phyloP scores from a whole-genome alignment of 108 stramenopile species.

The Pseudonitzschia multistriata region DNA sequence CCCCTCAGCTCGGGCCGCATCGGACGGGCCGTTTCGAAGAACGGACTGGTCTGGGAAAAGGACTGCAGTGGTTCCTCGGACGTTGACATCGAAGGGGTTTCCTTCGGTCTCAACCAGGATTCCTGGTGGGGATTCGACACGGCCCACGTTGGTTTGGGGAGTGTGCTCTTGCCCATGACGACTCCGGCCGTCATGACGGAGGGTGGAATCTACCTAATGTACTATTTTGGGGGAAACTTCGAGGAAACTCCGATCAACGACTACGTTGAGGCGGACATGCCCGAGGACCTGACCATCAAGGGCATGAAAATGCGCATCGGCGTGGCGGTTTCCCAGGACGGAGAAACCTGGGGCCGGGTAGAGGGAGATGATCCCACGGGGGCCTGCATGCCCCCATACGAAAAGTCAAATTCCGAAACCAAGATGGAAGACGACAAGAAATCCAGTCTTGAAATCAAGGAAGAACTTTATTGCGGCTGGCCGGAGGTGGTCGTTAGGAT shows the following conservation, averaged over 20 bases:
- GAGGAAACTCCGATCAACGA: constrained; percentile 67
- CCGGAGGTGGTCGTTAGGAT: constrained; percentile 80
- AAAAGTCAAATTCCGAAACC: constrained; percentile 46
- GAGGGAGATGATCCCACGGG: constrained; percentile 84
- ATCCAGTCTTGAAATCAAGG: constrained; percentile 40
- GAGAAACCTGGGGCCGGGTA: constrained; percentile 80
- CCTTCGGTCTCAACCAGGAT: constrained; percentile 82
- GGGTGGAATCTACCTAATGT: constrained; percentile 90
- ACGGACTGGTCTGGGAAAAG: constrained; percentile 74
- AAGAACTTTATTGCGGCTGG: constrained; percentile 92
- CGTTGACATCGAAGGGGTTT: constrained; percentile 61
- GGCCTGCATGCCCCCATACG: constrained; percentile 71
- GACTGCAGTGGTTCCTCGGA: constrained; percentile 51
- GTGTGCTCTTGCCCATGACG: constrained; percentile 82
- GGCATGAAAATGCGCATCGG: constrained; percentile 91
- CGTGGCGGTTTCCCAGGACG: constrained; percentile 89
- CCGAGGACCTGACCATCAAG: constrained; percentile 58
- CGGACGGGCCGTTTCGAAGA: constrained; percentile 67
- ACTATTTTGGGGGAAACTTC: constrained; percentile 85
- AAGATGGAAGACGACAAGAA: constrained; percentile 42
- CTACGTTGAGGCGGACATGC: constrained; percentile 42
- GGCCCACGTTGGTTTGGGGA: constrained; percentile 85
- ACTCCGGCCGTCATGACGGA: constrained; percentile 78
- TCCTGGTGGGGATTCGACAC: constrained; percentile 95
- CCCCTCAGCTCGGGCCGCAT: constrained; percentile 79